Conservation (phyloP, 495 filamentous ascomycete species). For the Daldinia bambusicola region DNA sequence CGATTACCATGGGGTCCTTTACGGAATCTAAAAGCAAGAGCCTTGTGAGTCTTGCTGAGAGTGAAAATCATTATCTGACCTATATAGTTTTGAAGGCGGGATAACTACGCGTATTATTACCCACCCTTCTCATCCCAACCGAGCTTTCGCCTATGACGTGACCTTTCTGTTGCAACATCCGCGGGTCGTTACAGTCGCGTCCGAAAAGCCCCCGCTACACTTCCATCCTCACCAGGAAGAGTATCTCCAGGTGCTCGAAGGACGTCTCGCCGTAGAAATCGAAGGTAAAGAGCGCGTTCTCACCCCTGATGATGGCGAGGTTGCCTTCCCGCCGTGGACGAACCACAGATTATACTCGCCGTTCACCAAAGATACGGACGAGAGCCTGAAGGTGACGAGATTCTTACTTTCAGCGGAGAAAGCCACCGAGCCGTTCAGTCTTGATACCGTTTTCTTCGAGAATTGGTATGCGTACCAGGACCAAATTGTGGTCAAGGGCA, state of each 20-base stretch:
- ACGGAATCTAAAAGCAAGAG: background rate
- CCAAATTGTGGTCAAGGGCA: conserved; percentile 53
- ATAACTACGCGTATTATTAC: conserved; percentile 44
- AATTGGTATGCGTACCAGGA: conserved; percentile 67
- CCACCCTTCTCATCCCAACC: conserved; percentile 43
- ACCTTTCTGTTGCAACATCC: conserved; percentile 51
- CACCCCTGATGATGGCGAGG: conserved; percentile 47
- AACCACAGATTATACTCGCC: conserved; percentile 55
- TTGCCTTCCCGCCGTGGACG: conserved; percentile 50
- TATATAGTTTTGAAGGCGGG: conserved; percentile 48
- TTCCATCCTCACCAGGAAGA: conserved; percentile 60
- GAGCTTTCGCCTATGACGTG: conserved; percentile 54
- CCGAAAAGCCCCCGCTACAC: conserved; percentile 58
- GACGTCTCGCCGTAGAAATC: conserved; percentile 51
- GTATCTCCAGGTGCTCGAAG: conserved; percentile 54
- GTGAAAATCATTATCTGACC: conserved; percentile 24
- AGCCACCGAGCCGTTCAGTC: conserved; percentile 48
- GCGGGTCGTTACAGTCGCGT: conserved; percentile 43
- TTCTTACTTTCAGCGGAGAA: conserved; percentile 50
- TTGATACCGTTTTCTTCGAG: conserved; percentile 63
- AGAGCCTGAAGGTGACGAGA: conserved; percentile 34
- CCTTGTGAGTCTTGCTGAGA: conserved; percentile 8
- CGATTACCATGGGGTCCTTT: background rate
- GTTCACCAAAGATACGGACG: conserved; percentile 23
- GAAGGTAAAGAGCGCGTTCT: conserved; percentile 51